Evolutionary conservation across 768 basidiomycete genomes (phyloP), one percentile per base, ranked within the genome.

Genomic region (Mycena latifolia): DNA sequence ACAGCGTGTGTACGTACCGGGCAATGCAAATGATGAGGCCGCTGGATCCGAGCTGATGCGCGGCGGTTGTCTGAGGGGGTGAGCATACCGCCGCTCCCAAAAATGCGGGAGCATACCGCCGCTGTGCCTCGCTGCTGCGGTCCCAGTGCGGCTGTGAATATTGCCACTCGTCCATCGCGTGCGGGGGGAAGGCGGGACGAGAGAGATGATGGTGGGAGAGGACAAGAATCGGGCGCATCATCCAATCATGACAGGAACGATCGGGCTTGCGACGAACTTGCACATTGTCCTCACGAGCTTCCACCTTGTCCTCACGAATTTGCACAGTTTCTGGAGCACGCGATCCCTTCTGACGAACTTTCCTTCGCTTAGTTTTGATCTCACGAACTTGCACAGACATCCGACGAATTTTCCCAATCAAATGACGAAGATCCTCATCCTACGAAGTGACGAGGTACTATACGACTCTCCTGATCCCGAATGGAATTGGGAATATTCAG

Each of bases 371-470:
- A 59, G 17, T 20, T 37, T 27, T 50, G 57, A 59, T 59, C 46
- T 50, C 7, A 59, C 57, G 57, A 58, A 50, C 57, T 59, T 50
- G 46, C 33, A 10, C 55, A 17, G 14, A 15, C 43, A 56, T 28
- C 55, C 10, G 18, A 55, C 55, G 27, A 55, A 41, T n/a, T 31
- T 57, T 39, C 46, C 10, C 57, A 46, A 50, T 59, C 58, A 59
- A 59, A 37, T 50, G 58, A 51, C 58, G 48, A 59, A 51, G 35
- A 39, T 59, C 35, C 47, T 39, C 48, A 57, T 57, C 56, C 45
- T 46, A 57, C 56, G 33, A 22, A 57, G 45, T 57, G 55, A 55
- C 55, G 55, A 55, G 27, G 27, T 55, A 45, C 14, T 2, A 3
- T 45, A 45, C 41, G 41, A 50, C 48, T 50, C 48, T 35, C n/a